Conservation (phyloP, 2,329 filamentous ascomycete species). For the Pestalotiopsis sp. region DNA sequence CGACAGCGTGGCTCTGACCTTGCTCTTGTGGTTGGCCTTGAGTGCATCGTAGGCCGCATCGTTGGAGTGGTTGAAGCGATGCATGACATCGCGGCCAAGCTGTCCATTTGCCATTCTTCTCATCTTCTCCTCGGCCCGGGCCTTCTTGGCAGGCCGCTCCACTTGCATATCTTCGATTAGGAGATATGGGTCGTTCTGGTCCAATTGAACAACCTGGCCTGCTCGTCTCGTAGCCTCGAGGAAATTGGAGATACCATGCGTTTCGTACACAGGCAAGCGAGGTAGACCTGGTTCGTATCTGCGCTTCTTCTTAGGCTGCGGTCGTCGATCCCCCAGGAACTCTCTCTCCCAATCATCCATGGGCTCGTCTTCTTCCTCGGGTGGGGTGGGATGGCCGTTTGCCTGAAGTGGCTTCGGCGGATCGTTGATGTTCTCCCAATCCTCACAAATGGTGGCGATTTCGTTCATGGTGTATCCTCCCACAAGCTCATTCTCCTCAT, state of each 20-base stretch:
- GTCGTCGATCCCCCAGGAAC: conserved; percentile 49
- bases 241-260: conserved; percentile 80
- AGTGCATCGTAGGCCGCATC: conserved; percentile 94
- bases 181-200: conserved; percentile 85
- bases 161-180: conserved; percentile 78
- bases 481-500: conserved; percentile 64
- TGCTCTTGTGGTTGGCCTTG: conserved; percentile 96
- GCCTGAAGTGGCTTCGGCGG: conserved; percentile 23
- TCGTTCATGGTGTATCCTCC: conserved; percentile 79
- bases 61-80: conserved; percentile 94
- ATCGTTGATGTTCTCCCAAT: conserved; percentile 73
- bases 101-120: conserved; percentile 70
- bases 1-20: conserved; percentile 88
- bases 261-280: conserved; percentile 58
- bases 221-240: conserved; percentile 71
- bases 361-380: conserved; percentile 46
- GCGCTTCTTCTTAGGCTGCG: conserved; percentile 69
- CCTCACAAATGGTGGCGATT: conserved; percentile 81
- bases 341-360: conserved; percentile 67
- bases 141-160: conserved; percentile 63
- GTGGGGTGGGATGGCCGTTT: conserved; percentile 24
- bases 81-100: conserved; percentile 71
- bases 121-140: conserved; percentile 55
- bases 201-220: conserved; percentile 78
- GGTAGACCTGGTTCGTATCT: conserved; percentile 61